These are phyloP conservation scores for Candida sanyaensis DNA, from an alignment of 1,139 yeast genomes.

Conservation along the genomic window DNA sequence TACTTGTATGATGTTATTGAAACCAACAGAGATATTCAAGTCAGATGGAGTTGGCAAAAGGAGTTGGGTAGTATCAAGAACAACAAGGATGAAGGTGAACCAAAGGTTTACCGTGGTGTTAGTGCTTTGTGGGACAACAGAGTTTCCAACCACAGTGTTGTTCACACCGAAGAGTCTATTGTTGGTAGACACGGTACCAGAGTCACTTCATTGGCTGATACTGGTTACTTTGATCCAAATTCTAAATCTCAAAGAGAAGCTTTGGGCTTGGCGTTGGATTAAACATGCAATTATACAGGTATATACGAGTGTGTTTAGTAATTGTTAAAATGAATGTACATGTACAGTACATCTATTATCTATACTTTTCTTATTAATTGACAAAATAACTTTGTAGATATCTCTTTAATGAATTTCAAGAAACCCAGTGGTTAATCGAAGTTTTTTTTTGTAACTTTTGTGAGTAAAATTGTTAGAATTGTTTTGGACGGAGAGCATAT, in stretches of 20 bases:
- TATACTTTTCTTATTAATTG: slow-evolving; percentile 78
- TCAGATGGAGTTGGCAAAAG: slow-evolving; percentile 50
- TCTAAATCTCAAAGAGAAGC: no score
- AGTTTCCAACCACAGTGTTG: slow-evolving; percentile 50
- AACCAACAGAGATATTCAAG: slow-evolving; percentile 45
- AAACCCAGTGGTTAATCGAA: no score
- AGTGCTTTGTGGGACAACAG: slow-evolving; percentile 63
- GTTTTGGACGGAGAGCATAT: no score
- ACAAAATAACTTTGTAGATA: slow-evolving; percentile 82
- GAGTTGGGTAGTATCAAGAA: slow-evolving; percentile 3
- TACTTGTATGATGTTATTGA: slow-evolving; percentile 33
- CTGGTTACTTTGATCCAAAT: slow-evolving; percentile 45
- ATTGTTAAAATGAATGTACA: no score
- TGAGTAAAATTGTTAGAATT: no score
- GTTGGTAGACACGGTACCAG: slow-evolving; percentile 59
- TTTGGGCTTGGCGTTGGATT: no score
- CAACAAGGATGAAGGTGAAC: slow-evolving; percentile 23
- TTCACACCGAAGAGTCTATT: slow-evolving; percentile 52
- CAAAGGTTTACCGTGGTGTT: slow-evolving; percentile 50
- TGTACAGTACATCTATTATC: no score
- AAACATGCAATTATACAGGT: no score
- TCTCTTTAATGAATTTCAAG: slow-evolving; percentile 64
- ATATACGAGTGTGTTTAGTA: no score
- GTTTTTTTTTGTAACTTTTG: no score
- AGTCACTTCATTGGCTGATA: slow-evolving; percentile 58